Evolutionary conservation across 805 yeast species (phyloP).

Genomic region (Nakazawaea sp.): DNA sequence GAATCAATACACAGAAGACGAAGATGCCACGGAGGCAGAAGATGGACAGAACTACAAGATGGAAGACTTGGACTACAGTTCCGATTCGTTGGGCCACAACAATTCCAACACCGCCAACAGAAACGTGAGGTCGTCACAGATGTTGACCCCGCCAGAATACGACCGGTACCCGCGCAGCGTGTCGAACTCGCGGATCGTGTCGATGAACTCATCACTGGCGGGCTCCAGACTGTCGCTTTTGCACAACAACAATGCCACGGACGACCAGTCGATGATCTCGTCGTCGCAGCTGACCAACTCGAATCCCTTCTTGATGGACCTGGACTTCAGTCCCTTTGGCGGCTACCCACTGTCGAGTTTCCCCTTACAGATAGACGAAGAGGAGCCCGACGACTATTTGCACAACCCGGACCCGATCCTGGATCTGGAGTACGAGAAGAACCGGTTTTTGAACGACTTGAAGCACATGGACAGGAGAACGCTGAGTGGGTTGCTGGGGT

Average conservation of each 20-base stretch:
- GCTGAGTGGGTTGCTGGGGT: slow-evolving; percentile 53
- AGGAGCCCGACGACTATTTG: slow-evolving; percentile 89
- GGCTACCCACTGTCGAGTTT: slow-evolving; percentile 46
- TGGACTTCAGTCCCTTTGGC: slow-evolving; percentile 86
- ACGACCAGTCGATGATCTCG: too few species aligned
- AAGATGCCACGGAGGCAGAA: too few species aligned
- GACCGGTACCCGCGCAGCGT: slow-evolving; percentile 63
- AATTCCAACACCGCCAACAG: background rate
- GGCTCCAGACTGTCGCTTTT: slow-evolving; percentile 24
- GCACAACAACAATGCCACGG: slow-evolving; percentile 1
- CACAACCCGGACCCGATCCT: slow-evolving; percentile 95
- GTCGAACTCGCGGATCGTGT: slow-evolving; percentile 39
- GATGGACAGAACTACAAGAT: slow-evolving; percentile 1
- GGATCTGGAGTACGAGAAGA: slow-evolving; percentile 79
- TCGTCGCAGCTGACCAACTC: slow-evolving; percentile 1
- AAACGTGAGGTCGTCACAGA: background rate
- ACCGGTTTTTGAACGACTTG: slow-evolving; percentile 57
- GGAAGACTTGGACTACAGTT: slow-evolving; percentile 5
- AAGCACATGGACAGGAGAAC: slow-evolving; percentile 62
- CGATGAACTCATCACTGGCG: slow-evolving; percentile 34
- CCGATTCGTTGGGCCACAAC: slow-evolving; percentile 1
- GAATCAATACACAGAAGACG: background rate
- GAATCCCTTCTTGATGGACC: slow-evolving; percentile 41
- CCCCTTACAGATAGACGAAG: slow-evolving; percentile 65
- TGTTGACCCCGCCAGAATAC: slow-evolving; percentile 43